phyloP scores from a whole-genome alignment of 805 yeast species.

The Pichia nanzhaoensis region DNA sequence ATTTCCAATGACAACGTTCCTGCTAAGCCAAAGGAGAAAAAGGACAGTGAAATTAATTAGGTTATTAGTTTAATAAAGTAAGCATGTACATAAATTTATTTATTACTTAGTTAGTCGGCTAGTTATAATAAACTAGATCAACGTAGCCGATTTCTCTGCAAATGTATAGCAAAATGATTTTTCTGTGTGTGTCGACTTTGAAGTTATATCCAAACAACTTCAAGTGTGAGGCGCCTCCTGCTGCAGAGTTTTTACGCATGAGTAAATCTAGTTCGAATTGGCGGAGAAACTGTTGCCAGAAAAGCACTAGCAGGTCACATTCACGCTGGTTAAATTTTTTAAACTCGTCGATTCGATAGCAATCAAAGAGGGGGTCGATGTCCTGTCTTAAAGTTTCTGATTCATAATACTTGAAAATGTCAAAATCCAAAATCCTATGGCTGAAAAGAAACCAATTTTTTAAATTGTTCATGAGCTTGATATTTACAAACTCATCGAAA shows the following conservation, averaged over 20 bases:
- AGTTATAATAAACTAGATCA: constrained; percentile 19
- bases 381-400: constrained; percentile 19
- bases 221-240: constrained; percentile 11
- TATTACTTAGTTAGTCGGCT: background rate
- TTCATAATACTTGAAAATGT: constrained; percentile 16
- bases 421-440: constrained; percentile 15
- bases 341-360: constrained; percentile 17
- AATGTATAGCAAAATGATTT: constrained; percentile 19
- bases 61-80: background rate
- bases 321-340: constrained; percentile 17
- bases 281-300: constrained; percentile 20
- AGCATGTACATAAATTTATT: no score
- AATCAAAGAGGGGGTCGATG: constrained; percentile 13
- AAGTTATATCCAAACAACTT: constrained; percentile 26
- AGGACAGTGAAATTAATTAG: background rate
- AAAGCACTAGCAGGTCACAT: constrained; percentile 18
- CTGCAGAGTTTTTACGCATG: background rate
- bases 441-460: constrained; percentile 24
- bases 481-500: constrained; percentile 21
- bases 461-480: constrained; percentile 17
- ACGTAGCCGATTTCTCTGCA: constrained; percentile 18
- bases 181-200: constrained; percentile 12
- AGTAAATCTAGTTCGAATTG: constrained; percentile 14
- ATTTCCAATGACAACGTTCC: constrained; percentile 12
- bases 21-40: background rate